phyloP scores from a whole-genome alignment of 2,329 filamentous ascomycete species.

The Kalaharituber pfeilii region DNA sequence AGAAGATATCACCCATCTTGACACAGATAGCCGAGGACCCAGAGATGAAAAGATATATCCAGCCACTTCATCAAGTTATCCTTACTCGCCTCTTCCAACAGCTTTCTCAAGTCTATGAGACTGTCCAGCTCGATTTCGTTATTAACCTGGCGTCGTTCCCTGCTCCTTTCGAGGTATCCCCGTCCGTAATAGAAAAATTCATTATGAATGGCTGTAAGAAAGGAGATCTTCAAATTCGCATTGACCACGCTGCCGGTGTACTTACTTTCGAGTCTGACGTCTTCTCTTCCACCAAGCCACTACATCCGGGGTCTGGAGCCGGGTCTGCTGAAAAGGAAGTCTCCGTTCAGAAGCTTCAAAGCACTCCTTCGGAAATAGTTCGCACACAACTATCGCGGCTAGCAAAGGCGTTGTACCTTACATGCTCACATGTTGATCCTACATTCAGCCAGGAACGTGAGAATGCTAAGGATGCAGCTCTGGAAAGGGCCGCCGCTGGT shows the following conservation, averaged over 20 bases:
- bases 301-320: slow-evolving; percentile 64
- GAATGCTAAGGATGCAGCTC: slow-evolving; percentile 60
- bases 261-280: slow-evolving; percentile 96
- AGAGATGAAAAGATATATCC: slow-evolving; percentile 94
- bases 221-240: slow-evolving; percentile 86
- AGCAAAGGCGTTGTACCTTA: slow-evolving; percentile 77
- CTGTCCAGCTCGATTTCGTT: slow-evolving; percentile 84
- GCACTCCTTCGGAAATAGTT: slow-evolving; percentile 93
- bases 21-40: slow-evolving; percentile 80
- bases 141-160: slow-evolving; percentile 89
- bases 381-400: slow-evolving; percentile 84
- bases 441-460: slow-evolving; percentile 67
- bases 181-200: slow-evolving; percentile 93
- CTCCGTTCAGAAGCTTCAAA: slow-evolving; percentile 86
- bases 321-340: slow-evolving; percentile 77
- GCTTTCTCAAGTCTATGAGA: slow-evolving; percentile 96
- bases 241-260: slow-evolving; percentile 87
- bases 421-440: slow-evolving; percentile 90
- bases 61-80: slow-evolving; percentile 94
- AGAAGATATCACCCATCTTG: slow-evolving; percentile 95
- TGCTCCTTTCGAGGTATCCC: slow-evolving; percentile 82
- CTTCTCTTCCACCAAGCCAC: slow-evolving; percentile 88
- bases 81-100: slow-evolving; percentile 97
- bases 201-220: slow-evolving; percentile 99
- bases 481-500: slow-evolving; percentile 66